A percentile compares a stretch with the other conserved stretches of the same genome.
Evolutionary conservation across 371 early-diverging fungal genomes (phyloP).

Genomic region (Chytridium lagenaria): DNA sequence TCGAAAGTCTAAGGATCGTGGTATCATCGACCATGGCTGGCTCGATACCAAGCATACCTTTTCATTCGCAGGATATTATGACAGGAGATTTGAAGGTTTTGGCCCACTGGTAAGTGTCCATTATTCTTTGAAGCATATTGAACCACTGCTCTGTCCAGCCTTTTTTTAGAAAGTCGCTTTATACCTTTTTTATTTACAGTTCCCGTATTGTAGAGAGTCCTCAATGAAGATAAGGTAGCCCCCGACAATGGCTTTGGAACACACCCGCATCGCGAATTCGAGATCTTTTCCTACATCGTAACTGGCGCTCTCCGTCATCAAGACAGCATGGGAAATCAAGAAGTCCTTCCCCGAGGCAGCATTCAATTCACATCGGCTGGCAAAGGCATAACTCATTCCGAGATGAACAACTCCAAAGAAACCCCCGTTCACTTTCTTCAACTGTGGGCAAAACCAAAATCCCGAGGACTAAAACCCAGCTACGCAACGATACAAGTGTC

Average conservation of each 20-base stretch:
- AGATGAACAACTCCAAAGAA: constrained; percentile 34
- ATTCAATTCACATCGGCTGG: constrained; percentile 50
- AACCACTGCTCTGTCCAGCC: no score
- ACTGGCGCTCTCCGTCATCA: constrained; percentile 41
- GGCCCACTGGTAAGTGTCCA: neutral
- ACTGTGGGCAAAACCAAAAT: constrained; percentile 43
- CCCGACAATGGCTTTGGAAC: constrained; percentile 41
- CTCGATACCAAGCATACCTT: constrained; percentile 10
- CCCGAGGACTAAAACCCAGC: constrained; percentile 26
- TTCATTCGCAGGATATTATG: constrained; percentile 15
- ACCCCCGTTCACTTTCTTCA: constrained; percentile 45
- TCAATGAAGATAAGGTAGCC: constrained; percentile 42
- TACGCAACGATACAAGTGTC: constrained; percentile 34
- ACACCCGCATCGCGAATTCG: constrained; percentile 44
- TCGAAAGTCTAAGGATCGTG: constrained; percentile 6
- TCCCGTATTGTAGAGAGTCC: constrained; percentile 1
- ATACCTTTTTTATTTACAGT: no score
- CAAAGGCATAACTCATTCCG: constrained; percentile 47
- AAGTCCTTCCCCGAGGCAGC: constrained; percentile 41
- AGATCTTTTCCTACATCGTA: constrained; percentile 48
- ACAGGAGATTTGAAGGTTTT: constrained; percentile 9
- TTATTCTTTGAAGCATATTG: no score
- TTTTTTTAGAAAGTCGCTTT: no score
- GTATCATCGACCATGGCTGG: constrained; percentile 9
- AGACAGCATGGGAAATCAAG: constrained; percentile 48